Evolutionary conservation across 331 rosid genomes (phyloP).

Genomic region (Pyrus hybrid): DNA sequence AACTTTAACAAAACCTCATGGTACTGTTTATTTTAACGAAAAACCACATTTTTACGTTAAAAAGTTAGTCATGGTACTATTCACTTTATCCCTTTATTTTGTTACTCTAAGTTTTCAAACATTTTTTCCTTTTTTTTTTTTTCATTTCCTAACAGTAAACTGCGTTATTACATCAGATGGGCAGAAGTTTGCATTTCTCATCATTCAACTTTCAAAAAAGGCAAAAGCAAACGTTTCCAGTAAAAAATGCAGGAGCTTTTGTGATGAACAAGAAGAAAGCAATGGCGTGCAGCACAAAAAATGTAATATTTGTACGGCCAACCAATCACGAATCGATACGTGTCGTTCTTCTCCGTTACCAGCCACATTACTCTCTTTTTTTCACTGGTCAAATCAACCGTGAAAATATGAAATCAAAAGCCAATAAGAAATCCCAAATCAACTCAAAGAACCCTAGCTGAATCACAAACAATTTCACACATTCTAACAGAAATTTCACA

Average conservation of each 20-base stretch:
- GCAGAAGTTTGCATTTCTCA: not conserved
- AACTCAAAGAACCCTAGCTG: slow-evolving; percentile 11
- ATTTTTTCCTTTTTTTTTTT: too few relatives aligned
- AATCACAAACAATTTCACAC: not conserved
- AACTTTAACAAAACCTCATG: too few relatives aligned
- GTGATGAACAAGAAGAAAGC: not conserved
- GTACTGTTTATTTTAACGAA: too few relatives aligned
- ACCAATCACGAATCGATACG: not conserved
- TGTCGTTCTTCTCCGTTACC: not conserved
- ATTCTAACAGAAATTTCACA: not conserved
- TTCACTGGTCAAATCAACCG: not conserved
- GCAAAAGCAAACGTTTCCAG: not conserved
- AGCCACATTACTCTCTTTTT: not conserved
- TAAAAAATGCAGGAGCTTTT: not conserved
- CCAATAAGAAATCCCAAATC: not conserved
- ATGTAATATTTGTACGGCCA: not conserved
- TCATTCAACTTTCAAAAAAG: not conserved
- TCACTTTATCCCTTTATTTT: too few relatives aligned
- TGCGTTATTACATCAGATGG: not conserved
- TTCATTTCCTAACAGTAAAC: not conserved
- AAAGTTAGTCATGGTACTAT: too few relatives aligned
- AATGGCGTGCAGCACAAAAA: not conserved
- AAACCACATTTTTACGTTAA: too few relatives aligned
- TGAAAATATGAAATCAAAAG: not conserved
- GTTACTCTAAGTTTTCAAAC: too few relatives aligned